These are phyloP conservation scores for Tulasnella calospora DNA, from an alignment of 768 basidiomycete genomes.

Conservation along the genomic window DNA sequence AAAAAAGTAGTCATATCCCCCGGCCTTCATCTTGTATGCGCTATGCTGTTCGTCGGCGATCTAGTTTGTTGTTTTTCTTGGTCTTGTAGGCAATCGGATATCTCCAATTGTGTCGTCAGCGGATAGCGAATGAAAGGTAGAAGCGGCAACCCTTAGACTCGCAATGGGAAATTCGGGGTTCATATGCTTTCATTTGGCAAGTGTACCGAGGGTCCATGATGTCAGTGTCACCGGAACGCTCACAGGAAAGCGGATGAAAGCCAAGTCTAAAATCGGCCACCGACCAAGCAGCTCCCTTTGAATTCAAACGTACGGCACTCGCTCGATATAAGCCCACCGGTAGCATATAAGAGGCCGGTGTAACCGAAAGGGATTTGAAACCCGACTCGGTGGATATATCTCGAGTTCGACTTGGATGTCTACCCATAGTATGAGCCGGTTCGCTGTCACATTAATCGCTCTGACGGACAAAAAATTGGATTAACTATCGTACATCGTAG, in stretches of 20 bases:
- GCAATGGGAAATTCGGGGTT: background rate
- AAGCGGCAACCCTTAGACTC: background rate
- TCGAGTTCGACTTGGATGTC: too few relatives aligned
- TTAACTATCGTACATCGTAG: too few relatives aligned
- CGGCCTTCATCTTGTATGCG: background rate
- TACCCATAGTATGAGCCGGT: too few relatives aligned
- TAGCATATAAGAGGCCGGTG: too few relatives aligned
- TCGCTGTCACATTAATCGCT: too few relatives aligned
- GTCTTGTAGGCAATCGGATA: background rate
- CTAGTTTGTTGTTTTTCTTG: background rate
- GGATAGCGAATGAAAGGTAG: background rate
- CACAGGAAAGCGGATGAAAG: background rate
- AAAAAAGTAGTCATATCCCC: background rate
- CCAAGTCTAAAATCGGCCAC: background rate
- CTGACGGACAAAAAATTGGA: too few relatives aligned
- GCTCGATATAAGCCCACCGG: too few relatives aligned
- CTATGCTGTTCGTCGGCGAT: background rate
- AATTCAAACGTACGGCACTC: background rate
- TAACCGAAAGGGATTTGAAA: too few relatives aligned
- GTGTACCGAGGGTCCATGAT: background rate
- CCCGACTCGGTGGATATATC: too few relatives aligned
- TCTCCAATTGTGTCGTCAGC: background rate
- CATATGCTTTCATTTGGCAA: background rate
- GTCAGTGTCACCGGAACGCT: background rate
- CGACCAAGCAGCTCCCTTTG: background rate